Base-by-base conservation (phyloP, 1,139 yeast species). In the Groenewaldozyma auringiensis region DNA sequence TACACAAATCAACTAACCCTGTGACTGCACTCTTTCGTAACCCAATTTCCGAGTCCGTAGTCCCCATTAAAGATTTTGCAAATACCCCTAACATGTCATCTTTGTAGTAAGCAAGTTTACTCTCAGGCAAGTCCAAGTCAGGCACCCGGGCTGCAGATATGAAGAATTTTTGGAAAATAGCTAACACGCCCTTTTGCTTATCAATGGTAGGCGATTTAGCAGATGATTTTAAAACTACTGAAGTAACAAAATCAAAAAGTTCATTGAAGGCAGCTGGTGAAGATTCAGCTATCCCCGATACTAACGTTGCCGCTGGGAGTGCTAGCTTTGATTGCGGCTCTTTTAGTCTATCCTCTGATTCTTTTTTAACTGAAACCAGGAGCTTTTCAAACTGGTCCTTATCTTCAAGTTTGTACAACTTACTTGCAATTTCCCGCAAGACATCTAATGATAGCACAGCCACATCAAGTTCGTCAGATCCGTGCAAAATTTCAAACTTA, bases 401-500 rank as follows among this genome's bases (percentile, higher is more conserved):
- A 32, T 33, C 42, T 2, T 42, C 50, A 14, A 50, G 48, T 22
- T 42, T 50, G 0, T 62, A 56, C 6, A 79, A 55, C 34, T 67
- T 66, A 0, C 44, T 43, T 2, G 75, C 66, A 3, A 83, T 56
- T 0, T 66, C 55, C 38, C 63, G 64, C 47, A 86, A 63, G 1
- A 80, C 71, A 9, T 64, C 62, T 42, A 84, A 64, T 0, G 85
- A 74, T 17, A 74, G 62, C 17, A 56, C 65, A 11, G 62, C 59
- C 16, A 67, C 57, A 38, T 68, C 71, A 38, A 74, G 75, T 32
- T 69, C 75, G 29, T 71, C 71, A 33, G 82, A 85, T 40, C 81
- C 80, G 62, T 89, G 95, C 49, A 89, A 69, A 21, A 92, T 74
- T 60, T 92, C 96, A 61, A 79, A 88, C 60, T 89, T 92, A 44